Evolutionary conservation across 352 stramenopile species (phyloP).

Genomic region (Phytopythium oedochilum): DNA sequence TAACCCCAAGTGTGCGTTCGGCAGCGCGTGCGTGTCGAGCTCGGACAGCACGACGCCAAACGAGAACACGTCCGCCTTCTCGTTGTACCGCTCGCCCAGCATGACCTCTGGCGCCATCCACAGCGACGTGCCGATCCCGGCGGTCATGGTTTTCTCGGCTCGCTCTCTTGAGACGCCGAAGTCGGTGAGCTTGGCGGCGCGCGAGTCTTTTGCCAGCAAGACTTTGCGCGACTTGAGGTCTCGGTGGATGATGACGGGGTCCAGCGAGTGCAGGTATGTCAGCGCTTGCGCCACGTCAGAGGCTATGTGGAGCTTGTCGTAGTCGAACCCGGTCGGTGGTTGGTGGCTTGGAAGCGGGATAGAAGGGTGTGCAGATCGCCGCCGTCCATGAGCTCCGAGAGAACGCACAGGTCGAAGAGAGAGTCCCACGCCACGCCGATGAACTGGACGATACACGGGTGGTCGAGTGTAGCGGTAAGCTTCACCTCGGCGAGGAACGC

Average conservation of each 20-base stretch:
- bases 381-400: slow-evolving; percentile 46
- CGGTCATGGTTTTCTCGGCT: slow-evolving; percentile 28
- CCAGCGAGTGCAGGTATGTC: slow-evolving; percentile 39
- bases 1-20: slow-evolving; percentile 7
- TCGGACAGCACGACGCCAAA: slow-evolving; percentile 43
- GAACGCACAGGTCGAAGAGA: slow-evolving; percentile 31
- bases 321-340: slow-evolving; percentile 26
- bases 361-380: slow-evolving; percentile 26
- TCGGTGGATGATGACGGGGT: slow-evolving; percentile 13
- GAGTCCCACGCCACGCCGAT: slow-evolving; percentile 50
- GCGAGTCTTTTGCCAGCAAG: slow-evolving; percentile 7
- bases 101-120: slow-evolving; percentile 13
- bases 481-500: slow-evolving; percentile 48
- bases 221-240: neutral
- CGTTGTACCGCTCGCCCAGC: slow-evolving; percentile 36
- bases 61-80: slow-evolving; percentile 43
- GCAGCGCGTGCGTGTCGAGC: slow-evolving; percentile 32
- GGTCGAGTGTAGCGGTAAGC: slow-evolving; percentile 33
- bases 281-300: slow-evolving; percentile 27
- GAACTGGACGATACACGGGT: slow-evolving; percentile 34
- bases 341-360: slow-evolving; percentile 20
- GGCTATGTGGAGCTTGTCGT: slow-evolving; percentile 26
- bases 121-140: slow-evolving; percentile 2
- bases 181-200: slow-evolving; percentile 39
- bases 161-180: slow-evolving; percentile 31